Percentiles rank a stretch among this genome's conserved stretches.
phyloP scores from a whole-genome alignment of 345 rosid species.

The Tarenaya hassleriana region DNA sequence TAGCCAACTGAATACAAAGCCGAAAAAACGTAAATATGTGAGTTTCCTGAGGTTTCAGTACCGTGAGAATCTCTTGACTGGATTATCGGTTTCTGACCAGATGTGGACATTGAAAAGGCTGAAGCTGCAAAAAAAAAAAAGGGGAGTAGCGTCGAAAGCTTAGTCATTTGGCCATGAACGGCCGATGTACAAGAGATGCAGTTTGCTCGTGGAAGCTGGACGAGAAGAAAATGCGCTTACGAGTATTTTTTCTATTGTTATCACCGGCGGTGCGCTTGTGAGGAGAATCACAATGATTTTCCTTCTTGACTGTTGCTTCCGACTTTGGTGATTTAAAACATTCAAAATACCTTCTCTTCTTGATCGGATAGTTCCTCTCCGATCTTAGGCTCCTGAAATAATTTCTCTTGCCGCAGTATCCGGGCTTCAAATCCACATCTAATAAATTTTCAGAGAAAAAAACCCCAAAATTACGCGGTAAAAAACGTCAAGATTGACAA shows the following conservation, averaged over 20 bases:
- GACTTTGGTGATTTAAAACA: slow-evolving; percentile 45
- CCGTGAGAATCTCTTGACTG: slow-evolving; percentile 69
- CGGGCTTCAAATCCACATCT: slow-evolving; percentile 56
- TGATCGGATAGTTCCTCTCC: slow-evolving; percentile 76
- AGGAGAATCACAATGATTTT: slow-evolving; percentile 37
- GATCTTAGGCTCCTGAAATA: slow-evolving; percentile 50
- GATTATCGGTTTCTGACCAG: slow-evolving; percentile 36
- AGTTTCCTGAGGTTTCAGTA: too few species aligned
- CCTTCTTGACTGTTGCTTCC: slow-evolving; percentile 40
- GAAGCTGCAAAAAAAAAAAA: slow-evolving; percentile 32
- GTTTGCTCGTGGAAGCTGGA: background rate
- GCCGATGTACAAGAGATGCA: background rate
- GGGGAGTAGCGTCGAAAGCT: too few species aligned
- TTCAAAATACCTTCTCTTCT: slow-evolving; percentile 70
- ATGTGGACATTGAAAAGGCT: slow-evolving; percentile 38
- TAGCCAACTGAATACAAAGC: slow-evolving; percentile 13
- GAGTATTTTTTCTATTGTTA: too few species aligned
- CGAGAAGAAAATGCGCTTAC: too few species aligned
- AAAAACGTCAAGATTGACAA: background rate
- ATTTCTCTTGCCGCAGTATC: slow-evolving; percentile 47
- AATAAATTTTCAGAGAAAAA: slow-evolving; percentile 10
- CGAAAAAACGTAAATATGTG: background rate
- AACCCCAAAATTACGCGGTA: background rate
- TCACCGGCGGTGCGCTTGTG: slow-evolving; percentile 27
- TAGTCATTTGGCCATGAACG: too few species aligned